Evolutionary conservation across 2,329 filamentous ascomycete species (phyloP).

Genomic region (Hymenoscyphus salicellus): DNA sequence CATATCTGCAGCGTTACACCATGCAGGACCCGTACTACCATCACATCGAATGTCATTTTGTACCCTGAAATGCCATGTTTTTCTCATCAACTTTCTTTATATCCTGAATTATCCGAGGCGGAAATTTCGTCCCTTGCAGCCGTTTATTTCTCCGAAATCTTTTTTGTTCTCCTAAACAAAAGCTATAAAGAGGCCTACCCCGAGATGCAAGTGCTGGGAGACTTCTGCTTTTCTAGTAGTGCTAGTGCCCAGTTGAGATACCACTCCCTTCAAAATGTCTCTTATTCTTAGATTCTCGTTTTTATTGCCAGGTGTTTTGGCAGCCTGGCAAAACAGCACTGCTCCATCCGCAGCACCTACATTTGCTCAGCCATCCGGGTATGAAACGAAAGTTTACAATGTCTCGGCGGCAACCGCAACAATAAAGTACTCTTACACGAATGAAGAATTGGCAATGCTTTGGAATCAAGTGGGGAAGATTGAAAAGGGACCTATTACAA

Average conservation of each 20-base stretch:
- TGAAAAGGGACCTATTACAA: conserved; percentile 41
- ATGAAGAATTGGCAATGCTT: conserved; percentile 45
- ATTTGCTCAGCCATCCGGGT: conserved; percentile 16
- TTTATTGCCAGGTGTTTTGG: conserved; percentile 5
- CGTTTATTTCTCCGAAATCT: not conserved
- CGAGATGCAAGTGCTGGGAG: not conserved
- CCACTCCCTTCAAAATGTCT: not conserved
- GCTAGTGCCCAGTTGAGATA: not conserved
- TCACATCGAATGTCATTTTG: not conserved
- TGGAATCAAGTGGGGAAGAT: conserved; percentile 46
- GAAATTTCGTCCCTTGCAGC: conserved; percentile 1
- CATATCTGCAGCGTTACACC: conserved; percentile 2
- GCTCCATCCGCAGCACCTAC: not conserved
- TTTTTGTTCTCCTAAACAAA: not conserved
- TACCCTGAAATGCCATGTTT: not conserved
- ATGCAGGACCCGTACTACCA: not conserved
- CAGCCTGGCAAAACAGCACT: not conserved
- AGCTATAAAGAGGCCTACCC: not conserved
- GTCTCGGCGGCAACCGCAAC: conserved; percentile 43
- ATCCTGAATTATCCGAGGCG: conserved; percentile 2
- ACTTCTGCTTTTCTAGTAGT: not conserved
- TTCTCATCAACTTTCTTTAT: not conserved
- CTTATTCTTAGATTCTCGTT: not conserved
- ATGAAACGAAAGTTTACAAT: conserved; percentile 37
- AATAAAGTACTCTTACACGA: conserved; percentile 45